A percentile compares a stretch with the other conserved stretches of the same genome.
Evolutionary conservation across 805 yeast species (phyloP).

Genomic region (Hanseniaspora occidentalis): DNA sequence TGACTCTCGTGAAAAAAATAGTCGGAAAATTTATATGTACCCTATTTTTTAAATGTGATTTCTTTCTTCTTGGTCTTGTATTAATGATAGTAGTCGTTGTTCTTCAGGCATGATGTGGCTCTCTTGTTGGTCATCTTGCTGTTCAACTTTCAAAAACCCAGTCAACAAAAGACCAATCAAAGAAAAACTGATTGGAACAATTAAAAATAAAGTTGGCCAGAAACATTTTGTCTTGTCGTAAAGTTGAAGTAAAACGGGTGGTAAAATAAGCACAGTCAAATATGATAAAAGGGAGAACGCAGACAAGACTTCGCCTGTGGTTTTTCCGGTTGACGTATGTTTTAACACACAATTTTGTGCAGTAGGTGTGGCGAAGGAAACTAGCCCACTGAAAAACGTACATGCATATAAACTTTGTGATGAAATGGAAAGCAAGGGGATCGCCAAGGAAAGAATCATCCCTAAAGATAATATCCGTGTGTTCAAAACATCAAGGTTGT

Average conservation of each 20-base stretch:
- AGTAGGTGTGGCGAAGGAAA: neutral
- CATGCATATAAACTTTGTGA: neutral
- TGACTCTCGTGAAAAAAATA: too few relatives aligned
- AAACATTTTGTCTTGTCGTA: neutral
- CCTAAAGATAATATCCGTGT: neutral
- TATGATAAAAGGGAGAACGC: neutral
- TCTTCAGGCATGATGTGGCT: too few relatives aligned
- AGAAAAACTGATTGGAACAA: neutral
- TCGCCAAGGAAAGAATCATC: neutral
- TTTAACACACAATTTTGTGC: neutral
- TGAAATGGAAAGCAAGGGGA: neutral
- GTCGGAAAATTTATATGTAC: too few relatives aligned
- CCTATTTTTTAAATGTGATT: too few relatives aligned
- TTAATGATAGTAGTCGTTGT: too few relatives aligned
- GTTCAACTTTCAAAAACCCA: too few relatives aligned
- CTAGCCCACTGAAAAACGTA: neutral
- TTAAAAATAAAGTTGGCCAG: neutral
- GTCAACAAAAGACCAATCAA: too few relatives aligned
- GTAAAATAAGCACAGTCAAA: neutral
- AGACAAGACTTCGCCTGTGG: neutral
- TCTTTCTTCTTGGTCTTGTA: too few relatives aligned
- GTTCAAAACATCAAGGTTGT: slow-evolving; percentile 32
- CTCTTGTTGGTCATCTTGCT: too few relatives aligned
- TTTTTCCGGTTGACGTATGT: neutral
- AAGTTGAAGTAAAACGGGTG: neutral